Conservation (phyloP, 345 rosid genomes). For the Cardiospermum halicacabum region DNA sequence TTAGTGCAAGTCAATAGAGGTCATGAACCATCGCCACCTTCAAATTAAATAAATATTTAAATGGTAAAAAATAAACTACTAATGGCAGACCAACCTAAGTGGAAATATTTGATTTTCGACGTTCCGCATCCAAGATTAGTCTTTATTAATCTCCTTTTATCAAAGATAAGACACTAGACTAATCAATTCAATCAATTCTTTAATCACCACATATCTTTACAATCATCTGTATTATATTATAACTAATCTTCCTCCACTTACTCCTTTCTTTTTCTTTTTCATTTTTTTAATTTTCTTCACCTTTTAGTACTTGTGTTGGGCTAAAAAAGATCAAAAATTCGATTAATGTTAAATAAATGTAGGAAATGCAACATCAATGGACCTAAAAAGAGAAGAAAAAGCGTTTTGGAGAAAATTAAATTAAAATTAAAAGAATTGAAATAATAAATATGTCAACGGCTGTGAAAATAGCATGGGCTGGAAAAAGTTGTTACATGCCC, state of each 20-base stretch:
- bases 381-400: slow-evolving; percentile 19
- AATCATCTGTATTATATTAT: not conserved
- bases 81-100: slow-evolving; percentile 50
- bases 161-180: not conserved
- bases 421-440: too few relatives aligned
- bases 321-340: not conserved
- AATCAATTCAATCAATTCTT: not conserved
- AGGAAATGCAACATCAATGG: slow-evolving; percentile 16
- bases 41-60: not conserved
- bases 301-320: not conserved
- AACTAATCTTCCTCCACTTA: not conserved
- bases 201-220: not conserved
- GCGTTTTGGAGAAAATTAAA: too few relatives aligned
- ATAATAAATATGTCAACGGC: slow-evolving; percentile 37
- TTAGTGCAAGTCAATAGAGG: slow-evolving; percentile 22
- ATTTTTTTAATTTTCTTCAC: not conserved
- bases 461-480: slow-evolving; percentile 21
- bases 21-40: slow-evolving; percentile 12
- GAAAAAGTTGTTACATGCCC: slow-evolving; percentile 33
- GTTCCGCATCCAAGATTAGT: slow-evolving; percentile 23
- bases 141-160: not conserved
- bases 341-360: not conserved
- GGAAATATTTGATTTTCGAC: slow-evolving; percentile 23
- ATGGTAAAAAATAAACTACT: not conserved
- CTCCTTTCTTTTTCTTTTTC: too few relatives aligned